phyloP scores from a whole-genome alignment of 495 filamentous ascomycete genomes.

The Mycothermus thermophilus region DNA sequence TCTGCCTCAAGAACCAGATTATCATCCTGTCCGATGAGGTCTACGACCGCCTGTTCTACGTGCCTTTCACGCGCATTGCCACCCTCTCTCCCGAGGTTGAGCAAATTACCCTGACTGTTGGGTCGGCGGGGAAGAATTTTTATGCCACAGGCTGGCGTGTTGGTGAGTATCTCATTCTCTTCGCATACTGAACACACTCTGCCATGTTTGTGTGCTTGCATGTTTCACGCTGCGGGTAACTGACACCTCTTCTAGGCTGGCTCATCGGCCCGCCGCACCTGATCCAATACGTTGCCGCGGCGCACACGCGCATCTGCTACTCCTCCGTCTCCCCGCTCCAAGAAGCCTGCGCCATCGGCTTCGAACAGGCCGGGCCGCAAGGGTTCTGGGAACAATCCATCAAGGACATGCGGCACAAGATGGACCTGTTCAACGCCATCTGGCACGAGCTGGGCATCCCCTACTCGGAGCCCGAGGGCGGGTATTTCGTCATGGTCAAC shows the following conservation, averaged over 20 bases:
- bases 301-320: constrained; percentile 94
- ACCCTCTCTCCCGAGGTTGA: constrained; percentile 80
- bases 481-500: constrained; percentile 93
- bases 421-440: constrained; percentile 70
- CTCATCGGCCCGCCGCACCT: constrained; percentile 78
- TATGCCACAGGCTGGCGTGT: constrained; percentile 97
- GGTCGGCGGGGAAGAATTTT: constrained; percentile 94
- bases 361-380: constrained; percentile 72
- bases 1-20: constrained; percentile 89
- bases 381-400: constrained; percentile 84
- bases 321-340: constrained; percentile 84
- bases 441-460: constrained; percentile 83
- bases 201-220: too few species aligned
- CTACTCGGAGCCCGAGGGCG: constrained; percentile 87
- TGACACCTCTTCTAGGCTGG: constrained; percentile 46
- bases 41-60: constrained; percentile 91
- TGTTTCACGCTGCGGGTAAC: not conserved
- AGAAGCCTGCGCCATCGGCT: constrained; percentile 90
- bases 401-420: constrained; percentile 78
- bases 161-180: constrained; percentile 25
- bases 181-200: too few species aligned
- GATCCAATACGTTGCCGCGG: constrained; percentile 82
- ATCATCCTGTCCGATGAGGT: constrained; percentile 94
- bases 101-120: constrained; percentile 78
- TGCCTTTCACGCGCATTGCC: constrained; percentile 82